Evolutionary conservation across 2,329 filamentous ascomycete species (phyloP), one percentile per base, ranked within the genome.

Genomic region (Botrytis porri): DNA sequence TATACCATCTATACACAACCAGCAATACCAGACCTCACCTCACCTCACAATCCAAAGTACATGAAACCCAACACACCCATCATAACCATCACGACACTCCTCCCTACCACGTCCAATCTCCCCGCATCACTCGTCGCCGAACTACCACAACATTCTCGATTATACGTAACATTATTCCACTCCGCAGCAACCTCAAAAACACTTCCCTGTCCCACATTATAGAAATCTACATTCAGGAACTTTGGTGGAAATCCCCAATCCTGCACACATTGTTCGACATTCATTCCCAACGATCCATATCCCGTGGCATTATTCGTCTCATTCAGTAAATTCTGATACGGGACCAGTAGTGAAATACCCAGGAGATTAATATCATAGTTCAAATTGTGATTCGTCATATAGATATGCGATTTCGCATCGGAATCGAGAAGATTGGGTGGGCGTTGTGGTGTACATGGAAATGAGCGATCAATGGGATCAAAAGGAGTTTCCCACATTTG

Each of bases 401-500:
- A 97, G 82, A 97, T 86, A 61, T 90, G 87, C 43, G 90, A 85
- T 73, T 85, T 84, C 0, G 88, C 86, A 12, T 88, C 85, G 3
- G 86, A 82, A 0, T 81, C 79, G 3, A 83, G 78, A 73, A 97
- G 83, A 61, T 88, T 84, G 0, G 93, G 93, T 0, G 95, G 94
- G 0, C 95, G 90, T 80, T 97, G 89, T 54, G 90, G 86, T 0
- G 84, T 90, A 83, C 95, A 98, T 0, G 94, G 94, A 81, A 97
- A 97, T 0, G 82, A 81, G 66, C 83, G 83, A 79, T 89, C 81
- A 25, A 82, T 79, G 4, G 89, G 83, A 78, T 80, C 80, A 80
- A 97, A 98, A 0, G 93, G 93, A 0, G 94, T 95, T 83, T 98
- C 93, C 93, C 93, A 97, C 83, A 97, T 88, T 80, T 97, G 92